Conservation (phyloP, 495 filamentous ascomycete species). For the Trichoderma asperelloides region DNA sequence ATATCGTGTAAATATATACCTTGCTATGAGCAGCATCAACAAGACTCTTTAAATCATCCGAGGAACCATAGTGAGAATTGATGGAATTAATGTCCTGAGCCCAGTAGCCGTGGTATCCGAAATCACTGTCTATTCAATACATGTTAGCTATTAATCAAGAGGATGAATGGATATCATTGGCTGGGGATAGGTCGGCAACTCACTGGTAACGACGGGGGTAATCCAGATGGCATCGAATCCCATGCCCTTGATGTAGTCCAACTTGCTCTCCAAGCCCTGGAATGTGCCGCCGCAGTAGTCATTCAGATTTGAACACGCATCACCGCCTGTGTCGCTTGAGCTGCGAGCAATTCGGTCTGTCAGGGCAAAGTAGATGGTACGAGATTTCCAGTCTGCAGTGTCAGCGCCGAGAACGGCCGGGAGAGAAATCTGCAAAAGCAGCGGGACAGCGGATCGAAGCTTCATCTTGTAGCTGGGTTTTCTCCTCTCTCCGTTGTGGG, state of each 20-base stretch:
- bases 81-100: slow-evolving; percentile 56
- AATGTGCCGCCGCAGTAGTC: slow-evolving; percentile 73
- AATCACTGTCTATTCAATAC: slow-evolving; percentile 3
- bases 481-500: neutral
- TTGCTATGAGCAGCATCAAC: slow-evolving; percentile 50
- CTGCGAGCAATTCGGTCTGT: slow-evolving; percentile 68
- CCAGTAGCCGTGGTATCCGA: slow-evolving; percentile 71
- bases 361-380: slow-evolving; percentile 59
- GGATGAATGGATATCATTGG: neutral
- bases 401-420: slow-evolving; percentile 20
- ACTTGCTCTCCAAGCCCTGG: slow-evolving; percentile 58
- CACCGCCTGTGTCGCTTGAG: slow-evolving; percentile 41
- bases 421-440: slow-evolving; percentile 14
- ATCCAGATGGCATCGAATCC: slow-evolving; percentile 84
- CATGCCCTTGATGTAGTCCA: slow-evolving; percentile 68
- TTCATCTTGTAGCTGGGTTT: neutral
- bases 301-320: slow-evolving; percentile 39
- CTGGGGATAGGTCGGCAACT: neutral
- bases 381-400: slow-evolving; percentile 28
- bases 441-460: neutral
- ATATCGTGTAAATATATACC: slow-evolving; percentile 18
- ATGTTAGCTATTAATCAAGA: neutral
- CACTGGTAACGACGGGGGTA: slow-evolving; percentile 61
- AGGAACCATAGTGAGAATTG: slow-evolving; percentile 58
- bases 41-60: slow-evolving; percentile 54